phyloP scores from a whole-genome alignment of 257 asterid genomes.

The Pogostemon cablin region DNA sequence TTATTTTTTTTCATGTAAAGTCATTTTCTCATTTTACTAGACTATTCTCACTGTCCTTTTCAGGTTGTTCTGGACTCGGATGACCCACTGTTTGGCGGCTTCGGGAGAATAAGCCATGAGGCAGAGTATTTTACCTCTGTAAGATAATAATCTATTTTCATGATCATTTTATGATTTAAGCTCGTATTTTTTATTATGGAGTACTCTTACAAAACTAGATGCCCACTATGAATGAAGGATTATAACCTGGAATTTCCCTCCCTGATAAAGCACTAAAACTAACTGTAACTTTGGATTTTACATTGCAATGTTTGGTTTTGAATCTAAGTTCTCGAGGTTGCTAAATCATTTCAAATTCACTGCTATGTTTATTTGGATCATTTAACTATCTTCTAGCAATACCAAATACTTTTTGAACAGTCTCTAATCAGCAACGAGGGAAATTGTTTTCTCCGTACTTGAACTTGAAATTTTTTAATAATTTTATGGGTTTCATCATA shows the following conservation, averaged over 20 bases:
- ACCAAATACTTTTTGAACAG: not conserved
- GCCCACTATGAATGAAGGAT: not conserved
- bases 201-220: not conserved
- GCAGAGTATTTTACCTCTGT: conserved; percentile 84
- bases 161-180: not conserved
- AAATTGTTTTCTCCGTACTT: not conserved
- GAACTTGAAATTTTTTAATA: not conserved
- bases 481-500: too few species aligned
- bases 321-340: not conserved
- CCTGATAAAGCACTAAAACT: too few species aligned
- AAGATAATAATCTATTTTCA: conserved; percentile 37
- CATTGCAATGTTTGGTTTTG: not conserved
- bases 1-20: too few species aligned
- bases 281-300: not conserved
- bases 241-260: too few species aligned
- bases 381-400: not conserved
- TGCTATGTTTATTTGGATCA: not conserved
- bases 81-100: conserved; percentile 75
- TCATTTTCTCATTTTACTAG: conserved; percentile 1
- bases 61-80: conserved; percentile 90
- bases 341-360: not conserved
- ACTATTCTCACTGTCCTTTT: conserved; percentile 24
- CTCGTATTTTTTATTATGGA: not conserved
- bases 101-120: conserved; percentile 61
- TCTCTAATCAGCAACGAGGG: conserved; percentile 8